Percentiles rank a stretch among this genome's conserved stretches.
These are phyloP conservation scores for Geranium brycei DNA, from an alignment of 345 rosid species.

Conservation along the genomic window DNA sequence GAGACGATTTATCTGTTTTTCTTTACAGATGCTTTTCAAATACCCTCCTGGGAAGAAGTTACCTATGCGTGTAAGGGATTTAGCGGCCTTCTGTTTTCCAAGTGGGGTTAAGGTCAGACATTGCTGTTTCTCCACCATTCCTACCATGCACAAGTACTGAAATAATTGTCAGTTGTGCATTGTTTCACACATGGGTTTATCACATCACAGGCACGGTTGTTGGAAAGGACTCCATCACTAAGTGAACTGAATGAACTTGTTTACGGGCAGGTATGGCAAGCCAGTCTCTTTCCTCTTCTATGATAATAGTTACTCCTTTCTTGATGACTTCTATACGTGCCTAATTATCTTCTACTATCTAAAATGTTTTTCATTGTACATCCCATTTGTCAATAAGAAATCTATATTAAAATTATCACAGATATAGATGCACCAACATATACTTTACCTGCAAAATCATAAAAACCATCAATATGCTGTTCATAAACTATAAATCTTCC, in stretches of 20 bases:
- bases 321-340: no score
- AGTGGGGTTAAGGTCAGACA: conserved; percentile 75
- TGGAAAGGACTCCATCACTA: conserved; percentile 87
- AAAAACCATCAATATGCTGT: no score
- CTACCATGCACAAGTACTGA: no score
- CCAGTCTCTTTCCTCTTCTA: no score
- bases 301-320: no score
- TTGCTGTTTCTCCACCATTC: neutral
- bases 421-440: no score
- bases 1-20: neutral
- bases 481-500: no score
- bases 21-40: conserved; percentile 56
- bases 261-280: conserved; percentile 69
- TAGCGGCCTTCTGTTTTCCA: conserved; percentile 89
- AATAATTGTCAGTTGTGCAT: neutral
- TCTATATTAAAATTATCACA: no score
- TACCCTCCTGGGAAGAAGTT: conserved; percentile 89
- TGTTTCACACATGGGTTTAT: neutral
- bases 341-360: no score
- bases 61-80: conserved; percentile 65
- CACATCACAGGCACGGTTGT: conserved; percentile 43
- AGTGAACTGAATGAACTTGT: conserved; percentile 90
- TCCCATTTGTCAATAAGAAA: no score
- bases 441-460: no score
- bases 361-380: no score